Evolutionary conservation across 805 yeast genomes (phyloP), one percentile per base, ranked within the genome.

Genomic region (Wickerhamiella lipophila): DNA sequence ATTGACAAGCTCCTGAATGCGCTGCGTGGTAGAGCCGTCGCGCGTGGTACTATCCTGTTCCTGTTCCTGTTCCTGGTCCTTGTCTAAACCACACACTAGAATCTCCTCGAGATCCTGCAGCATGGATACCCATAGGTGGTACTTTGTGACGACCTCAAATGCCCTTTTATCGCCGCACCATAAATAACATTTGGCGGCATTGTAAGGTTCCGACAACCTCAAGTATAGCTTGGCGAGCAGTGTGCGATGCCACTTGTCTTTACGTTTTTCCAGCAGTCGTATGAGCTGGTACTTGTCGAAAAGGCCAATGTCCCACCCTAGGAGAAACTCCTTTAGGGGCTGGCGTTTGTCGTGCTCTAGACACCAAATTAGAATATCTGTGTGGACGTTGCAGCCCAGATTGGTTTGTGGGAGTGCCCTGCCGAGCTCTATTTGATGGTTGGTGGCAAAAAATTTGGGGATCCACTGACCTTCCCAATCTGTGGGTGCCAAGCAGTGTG

Each of bases 401-500:
- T 44, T 44, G 1, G 16, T 60, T 0, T 71, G 56, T 22, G 98
- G 97, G 3, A 92, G 59, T 1, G 69, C 61, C 0, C 68, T 65
- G 0, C 79, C 77, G 27, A 84, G 62, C 6, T 61, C 65, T 2
- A 61, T 64, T 7, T 72, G 62, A 46, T 78, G 73, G 2, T 66
- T 69, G 1, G 73, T 63, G 2, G 73, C 67, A 1, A 77, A 62
- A 53, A 79, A 81, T 12, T 68, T 71, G 52, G 64, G 62, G 3
- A 80, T 62, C 79, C 86, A 80, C 22, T 65, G 66, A 36, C 74
- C 74, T 96, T 96, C 87, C 50, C 77, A 71, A 4, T 64, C 49
- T 2, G 13, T 30, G 61, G 64, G 25, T 53, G 47, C 7, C 32
- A 76, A 59, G 1, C 75, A 73, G 27, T 62, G 56, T 1, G 60